phyloP scores from a whole-genome alignment of 2,329 filamentous ascomycete genomes.

The Colletotrichum eleusines region DNA sequence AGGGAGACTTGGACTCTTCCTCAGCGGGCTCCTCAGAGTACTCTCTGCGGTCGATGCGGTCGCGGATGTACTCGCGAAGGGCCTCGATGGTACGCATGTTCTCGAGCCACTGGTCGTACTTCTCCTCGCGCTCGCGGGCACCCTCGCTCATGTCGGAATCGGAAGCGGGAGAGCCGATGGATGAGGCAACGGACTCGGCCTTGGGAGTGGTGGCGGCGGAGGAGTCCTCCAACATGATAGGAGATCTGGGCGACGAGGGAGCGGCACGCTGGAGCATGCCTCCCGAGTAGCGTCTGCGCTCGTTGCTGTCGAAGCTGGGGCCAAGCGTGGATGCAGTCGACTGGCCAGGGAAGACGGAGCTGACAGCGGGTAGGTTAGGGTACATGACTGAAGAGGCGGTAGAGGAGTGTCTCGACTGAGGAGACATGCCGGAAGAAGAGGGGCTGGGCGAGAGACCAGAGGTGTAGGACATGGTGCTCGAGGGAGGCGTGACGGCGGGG shows the following conservation, averaged over 20 bases:
- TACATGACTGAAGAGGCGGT: slow-evolving; percentile 75
- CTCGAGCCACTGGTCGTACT: slow-evolving; percentile 74
- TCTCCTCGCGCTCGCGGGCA: slow-evolving; percentile 69
- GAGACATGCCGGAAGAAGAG: slow-evolving; percentile 78
- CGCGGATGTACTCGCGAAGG: slow-evolving; percentile 68
- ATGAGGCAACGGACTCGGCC: slow-evolving; percentile 56
- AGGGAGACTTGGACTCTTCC: slow-evolving; percentile 7
- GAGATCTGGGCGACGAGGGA: slow-evolving; percentile 55
- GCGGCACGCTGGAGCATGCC: slow-evolving; percentile 74
- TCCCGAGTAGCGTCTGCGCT: slow-evolving; percentile 74
- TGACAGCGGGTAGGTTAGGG: slow-evolving; percentile 78
- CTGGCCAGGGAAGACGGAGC: slow-evolving; percentile 75
- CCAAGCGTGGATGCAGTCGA: slow-evolving; percentile 79
- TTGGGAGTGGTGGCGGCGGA: slow-evolving; percentile 58
- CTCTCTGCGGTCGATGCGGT: slow-evolving; percentile 68
- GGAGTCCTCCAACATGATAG: slow-evolving; percentile 52
- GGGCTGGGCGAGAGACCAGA: slow-evolving; percentile 81
- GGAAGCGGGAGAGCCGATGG: slow-evolving; percentile 67
- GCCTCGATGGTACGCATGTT: slow-evolving; percentile 75
- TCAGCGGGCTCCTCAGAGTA: slow-evolving; percentile 57
- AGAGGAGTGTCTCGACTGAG: slow-evolving; percentile 71
- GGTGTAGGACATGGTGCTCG: slow-evolving; percentile 80
- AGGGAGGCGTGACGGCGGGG: slow-evolving; percentile 81
- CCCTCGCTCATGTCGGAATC: slow-evolving; percentile 65
- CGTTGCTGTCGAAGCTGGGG: slow-evolving; percentile 72